Evolutionary conservation across 306 rosid genomes (phyloP), one percentile per base, ranked within the genome.

Genomic region (Acmispon strigosus): DNA sequence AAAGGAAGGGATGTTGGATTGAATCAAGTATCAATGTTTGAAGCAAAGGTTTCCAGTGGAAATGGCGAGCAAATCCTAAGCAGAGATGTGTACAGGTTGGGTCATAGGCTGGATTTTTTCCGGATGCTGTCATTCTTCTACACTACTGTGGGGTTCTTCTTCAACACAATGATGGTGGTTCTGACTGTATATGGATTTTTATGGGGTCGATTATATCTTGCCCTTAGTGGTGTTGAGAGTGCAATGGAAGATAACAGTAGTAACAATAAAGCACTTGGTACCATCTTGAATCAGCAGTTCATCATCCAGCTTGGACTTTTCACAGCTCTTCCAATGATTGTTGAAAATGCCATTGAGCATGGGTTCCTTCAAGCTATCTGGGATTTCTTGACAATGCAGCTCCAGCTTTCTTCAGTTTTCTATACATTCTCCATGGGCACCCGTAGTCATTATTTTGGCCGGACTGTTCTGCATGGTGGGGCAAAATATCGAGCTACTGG

Each of bases 1-100:
- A 82, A 82, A 62, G 86, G 86, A 78, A 82, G 86, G 58, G 86
- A 82, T 70, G 86, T 82, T 60, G 86, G 86, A 43, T 60, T 82
- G 34, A 82, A 82, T 70, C 86, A 82, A 69, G 49, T 82, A 65
- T 82, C 86, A 4, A 82, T 82, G 86, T 82, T 82, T 75, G 86
- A 82, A 70, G 86, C 83, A 29, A 82, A 82, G 78, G 86, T 82
- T 78, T 81, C 86, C 1, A 78, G 86, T 66, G 86, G 86, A 60
- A 82, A 82, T 59, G 86, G 86, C 57, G 86, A 82, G 76, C 86
- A 82, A 65, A 24, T 82, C 66, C 70, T 82, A 34, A 82, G 86
- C 67, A 82, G 86, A 70, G 86, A 82, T 70, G 83, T 78, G 69
- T 82, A 82, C 57, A 78, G 86, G 57, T 52, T 82, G 68, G 86